A percentile compares a stretch with the other conserved stretches of the same genome.
Evolutionary conservation across 2,329 filamentous ascomycete genomes (phyloP).

Genomic region (Fusarium equiseti): DNA sequence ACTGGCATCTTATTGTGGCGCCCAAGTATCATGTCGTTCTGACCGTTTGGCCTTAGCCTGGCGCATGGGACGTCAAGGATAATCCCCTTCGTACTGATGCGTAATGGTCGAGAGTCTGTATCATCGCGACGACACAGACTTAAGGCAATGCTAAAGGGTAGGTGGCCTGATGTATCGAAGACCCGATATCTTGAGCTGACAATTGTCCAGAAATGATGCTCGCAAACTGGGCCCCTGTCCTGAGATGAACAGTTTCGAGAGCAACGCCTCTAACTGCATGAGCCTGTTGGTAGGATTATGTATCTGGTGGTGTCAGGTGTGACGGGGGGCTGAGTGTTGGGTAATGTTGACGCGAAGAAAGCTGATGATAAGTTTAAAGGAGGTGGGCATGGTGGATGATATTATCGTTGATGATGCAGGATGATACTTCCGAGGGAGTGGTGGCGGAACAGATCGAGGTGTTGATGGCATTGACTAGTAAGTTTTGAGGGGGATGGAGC

Average conservation of each 20-base stretch:
- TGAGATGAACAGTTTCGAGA: neutral
- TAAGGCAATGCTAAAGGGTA: neutral
- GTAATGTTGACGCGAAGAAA: too few relatives aligned
- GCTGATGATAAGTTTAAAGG: fast-evolving
- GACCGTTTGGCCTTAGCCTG: too few relatives aligned
- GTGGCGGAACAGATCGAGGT: neutral
- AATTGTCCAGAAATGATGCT: neutral
- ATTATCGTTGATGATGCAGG: neutral
- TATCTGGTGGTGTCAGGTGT: neutral
- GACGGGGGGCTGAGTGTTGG: neutral
- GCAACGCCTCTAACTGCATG: neutral
- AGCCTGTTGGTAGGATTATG: neutral
- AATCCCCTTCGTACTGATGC: too few relatives aligned
- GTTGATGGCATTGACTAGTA: neutral
- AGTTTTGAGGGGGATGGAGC: too few relatives aligned
- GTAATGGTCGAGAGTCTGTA: neutral
- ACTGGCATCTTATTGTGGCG: too few relatives aligned
- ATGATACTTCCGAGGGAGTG: neutral
- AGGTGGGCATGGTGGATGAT: fast-evolving
- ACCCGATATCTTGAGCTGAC: neutral
- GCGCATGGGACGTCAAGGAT: too few relatives aligned
- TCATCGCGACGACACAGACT: neutral
- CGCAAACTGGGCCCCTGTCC: neutral
- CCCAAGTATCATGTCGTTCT: too few relatives aligned
- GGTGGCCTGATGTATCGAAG: neutral